These are phyloP conservation scores for Talaromyces trachyspermus DNA, from an alignment of 495 filamentous ascomycete genomes.

Conservation along the genomic window DNA sequence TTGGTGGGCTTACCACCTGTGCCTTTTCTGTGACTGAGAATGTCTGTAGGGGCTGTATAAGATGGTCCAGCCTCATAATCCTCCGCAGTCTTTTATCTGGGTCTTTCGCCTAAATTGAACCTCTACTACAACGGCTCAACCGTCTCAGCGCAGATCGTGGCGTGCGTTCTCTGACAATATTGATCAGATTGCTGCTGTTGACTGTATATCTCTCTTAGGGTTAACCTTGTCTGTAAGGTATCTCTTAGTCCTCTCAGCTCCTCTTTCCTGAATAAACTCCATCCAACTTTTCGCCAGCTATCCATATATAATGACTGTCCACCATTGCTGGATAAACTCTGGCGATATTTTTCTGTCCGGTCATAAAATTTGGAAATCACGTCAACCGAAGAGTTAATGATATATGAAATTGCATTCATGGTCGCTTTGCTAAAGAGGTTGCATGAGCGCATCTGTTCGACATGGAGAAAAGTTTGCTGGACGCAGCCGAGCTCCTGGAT, in stretches of 20 bases:
- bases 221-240: background rate
- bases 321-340: background rate
- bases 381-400: slow-evolving; percentile 10
- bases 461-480: slow-evolving; percentile 12
- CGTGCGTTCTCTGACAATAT: too few species aligned
- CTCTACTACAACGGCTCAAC: too few species aligned
- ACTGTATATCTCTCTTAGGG: too few species aligned
- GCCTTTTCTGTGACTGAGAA: too few species aligned
- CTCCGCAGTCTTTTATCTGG: too few species aligned
- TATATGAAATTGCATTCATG: slow-evolving; percentile 10
- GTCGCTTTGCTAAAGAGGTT: slow-evolving; percentile 6
- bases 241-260: background rate
- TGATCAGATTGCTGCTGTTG: too few species aligned
- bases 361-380: slow-evolving; percentile 10
- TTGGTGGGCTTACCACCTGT: too few species aligned
- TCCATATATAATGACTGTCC: slow-evolving; percentile 7
- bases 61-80: too few species aligned
- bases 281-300: slow-evolving; percentile 4
- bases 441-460: slow-evolving; percentile 7
- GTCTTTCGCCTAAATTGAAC: too few species aligned
- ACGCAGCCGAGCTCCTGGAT: slow-evolving; percentile 10
- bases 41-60: too few species aligned
- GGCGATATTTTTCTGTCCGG: slow-evolving; percentile 9
- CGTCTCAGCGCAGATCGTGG: too few species aligned
- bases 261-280: slow-evolving; percentile 2